phyloP scores from a whole-genome alignment of 2,329 filamentous ascomycete genomes.

The Nigrospora osmanthi region DNA sequence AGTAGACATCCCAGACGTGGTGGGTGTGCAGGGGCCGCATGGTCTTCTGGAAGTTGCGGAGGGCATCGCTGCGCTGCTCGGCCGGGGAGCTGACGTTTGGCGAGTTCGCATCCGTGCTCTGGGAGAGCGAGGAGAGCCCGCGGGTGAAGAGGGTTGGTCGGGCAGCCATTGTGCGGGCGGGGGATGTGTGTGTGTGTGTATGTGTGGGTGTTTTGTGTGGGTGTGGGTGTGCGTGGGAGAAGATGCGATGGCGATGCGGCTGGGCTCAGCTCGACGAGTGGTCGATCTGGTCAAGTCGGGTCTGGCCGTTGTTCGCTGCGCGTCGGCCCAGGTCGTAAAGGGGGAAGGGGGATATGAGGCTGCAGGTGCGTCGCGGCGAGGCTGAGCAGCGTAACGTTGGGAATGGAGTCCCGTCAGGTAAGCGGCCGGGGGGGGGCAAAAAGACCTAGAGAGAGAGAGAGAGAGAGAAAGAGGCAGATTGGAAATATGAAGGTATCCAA shows the following conservation, averaged over 20 bases:
- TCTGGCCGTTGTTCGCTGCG: too few species aligned
- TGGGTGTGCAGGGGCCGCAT: conserved; percentile 68
- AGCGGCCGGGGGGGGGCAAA: too few species aligned
- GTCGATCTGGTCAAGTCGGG: too few species aligned
- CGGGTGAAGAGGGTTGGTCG: conserved; percentile 54
- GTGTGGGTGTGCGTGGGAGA: background rate
- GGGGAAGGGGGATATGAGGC: background rate
- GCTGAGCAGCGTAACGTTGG: too few species aligned
- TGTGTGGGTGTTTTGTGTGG: background rate
- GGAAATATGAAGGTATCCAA: too few species aligned
- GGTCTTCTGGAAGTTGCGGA: conserved; percentile 74
- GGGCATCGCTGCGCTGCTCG: conserved; percentile 67
- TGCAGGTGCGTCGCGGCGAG: too few species aligned
- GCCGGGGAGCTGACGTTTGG: conserved; percentile 59
- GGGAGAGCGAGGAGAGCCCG: conserved; percentile 54
- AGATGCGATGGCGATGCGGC: too few species aligned
- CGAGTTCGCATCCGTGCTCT: conserved; percentile 51
- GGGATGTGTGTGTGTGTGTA: background rate
- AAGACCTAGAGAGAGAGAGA: too few species aligned
- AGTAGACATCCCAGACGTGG: conserved; percentile 72
- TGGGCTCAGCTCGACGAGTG: too few species aligned
- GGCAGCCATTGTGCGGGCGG: conserved; percentile 38
- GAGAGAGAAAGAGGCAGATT: too few species aligned
- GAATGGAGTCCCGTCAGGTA: too few species aligned
- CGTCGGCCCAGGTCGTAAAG: too few species aligned